Evolutionary conservation across 139 green algal species (phyloP), one percentile per base, ranked within the genome.

Genomic region (Chloropicon primus): DNA sequence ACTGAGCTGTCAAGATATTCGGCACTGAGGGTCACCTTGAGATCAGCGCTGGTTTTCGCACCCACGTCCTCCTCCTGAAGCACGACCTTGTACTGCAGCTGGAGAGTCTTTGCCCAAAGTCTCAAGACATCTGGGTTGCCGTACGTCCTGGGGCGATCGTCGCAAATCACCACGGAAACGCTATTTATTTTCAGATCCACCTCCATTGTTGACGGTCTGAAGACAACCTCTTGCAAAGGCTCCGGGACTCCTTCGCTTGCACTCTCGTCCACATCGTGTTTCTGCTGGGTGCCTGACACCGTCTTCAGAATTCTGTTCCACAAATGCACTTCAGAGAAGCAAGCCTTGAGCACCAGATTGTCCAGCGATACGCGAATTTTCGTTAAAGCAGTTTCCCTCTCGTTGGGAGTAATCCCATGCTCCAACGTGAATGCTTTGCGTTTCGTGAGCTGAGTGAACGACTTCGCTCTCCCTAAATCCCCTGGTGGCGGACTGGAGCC

Each of bases 81-180:
- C 10, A 62, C 17, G 41, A 62, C 41, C 17, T 62, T 62, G 41
- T 62, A 62, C 41, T 62, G 41, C 41, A 62, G 17, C 5, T 62
- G 10, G 17, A 5, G 17, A 62, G 41, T 62, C 41, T 62, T 62
- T 17, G 41, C 41, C 10, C 17, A 62, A 17, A 62, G 41, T 17
- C 41, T 62, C 76, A 96, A 82, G 41, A 96, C 87, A 27, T 96
- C 91, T 1, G 91, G 91, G 5, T 90, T 90, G 2, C 91, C 91
- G 83, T 91, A 94, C 0, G 89, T 93, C 71, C 86, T 87, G 1
- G 86, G 84, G 82, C 92, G 92, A 86, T 96, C 91, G 78, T 94
- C 91, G 85, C 91, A 96, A 29, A 96, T 84, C 74, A 93, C 84
- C 1, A 91, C 3, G 21, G 83, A 79, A 21, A 89, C 28, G 0